Base-by-base conservation (phyloP, 306 rosid species). In the Heteromeles arbutifolia region DNA sequence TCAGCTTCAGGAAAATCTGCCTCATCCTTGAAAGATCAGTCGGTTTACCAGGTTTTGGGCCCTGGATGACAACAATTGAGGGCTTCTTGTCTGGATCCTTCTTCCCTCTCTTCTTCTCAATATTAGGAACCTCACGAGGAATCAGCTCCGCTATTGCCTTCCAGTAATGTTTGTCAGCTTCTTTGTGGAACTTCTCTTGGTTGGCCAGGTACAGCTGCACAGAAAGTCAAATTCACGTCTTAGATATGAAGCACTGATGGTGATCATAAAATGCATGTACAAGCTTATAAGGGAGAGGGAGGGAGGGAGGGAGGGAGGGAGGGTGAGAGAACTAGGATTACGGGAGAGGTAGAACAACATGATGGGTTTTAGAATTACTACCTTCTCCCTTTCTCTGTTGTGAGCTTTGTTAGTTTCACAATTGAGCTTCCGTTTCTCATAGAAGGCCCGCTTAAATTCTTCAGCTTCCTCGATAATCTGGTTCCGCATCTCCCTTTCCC, bases 131-230 rank as follows among this genome's bases (percentile, higher is more conserved):
- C 88, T 95, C 97, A 0, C 92, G 90, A 14, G 98, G 97, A 79
- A 95, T 92, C 58, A 94, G 67, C 79, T 94, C 98, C 11, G 96
- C 89, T 81, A 92, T 94, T 72, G 98, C 95, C 84, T 92, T 94
- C 98, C 98, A 94, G 83, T 81, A 92, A 85, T 94, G 95, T 67
- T 87, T 77, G 89, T 90, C 85, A 75, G 96, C 97, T 90, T 95
- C 98, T 85, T 90, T 92, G 93, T 95, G 97, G 83, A 95, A 95
- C 70, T 84, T 92, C 78, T 95, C 98, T 90, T 95, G 98, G 81
- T 85, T 90, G 19, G 81, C 85, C 80, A 87, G 76, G 86, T 84
- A 77, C 69, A 89, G 66, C 97, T 92, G 85, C 83, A 77, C 32
- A 69, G 11, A 59, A 43, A 68, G 37, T 77, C 65, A 70, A 14